Percentiles rank a stretch among this genome's conserved stretches.
These are phyloP conservation scores for Neodidymelliopsis sp. DNA, from an alignment of 2,329 filamentous ascomycete genomes.

Conservation along the genomic window DNA sequence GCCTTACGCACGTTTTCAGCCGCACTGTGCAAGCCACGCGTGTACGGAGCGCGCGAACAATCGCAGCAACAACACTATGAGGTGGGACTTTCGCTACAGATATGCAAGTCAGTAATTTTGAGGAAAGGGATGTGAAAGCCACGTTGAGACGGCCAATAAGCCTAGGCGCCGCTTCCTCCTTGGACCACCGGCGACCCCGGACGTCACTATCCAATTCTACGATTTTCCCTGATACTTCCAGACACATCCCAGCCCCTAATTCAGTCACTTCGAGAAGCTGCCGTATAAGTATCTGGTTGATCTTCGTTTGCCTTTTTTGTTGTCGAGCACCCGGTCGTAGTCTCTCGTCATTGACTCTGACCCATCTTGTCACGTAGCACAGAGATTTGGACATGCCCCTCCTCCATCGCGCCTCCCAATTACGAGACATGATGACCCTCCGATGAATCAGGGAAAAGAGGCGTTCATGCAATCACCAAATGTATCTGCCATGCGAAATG, in stretches of 20 bases:
- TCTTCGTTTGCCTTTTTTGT: too few species aligned
- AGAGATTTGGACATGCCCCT: too few species aligned
- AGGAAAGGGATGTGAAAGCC: slow-evolving; percentile 3
- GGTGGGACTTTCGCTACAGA: slow-evolving; percentile 12
- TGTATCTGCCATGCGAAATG: neutral
- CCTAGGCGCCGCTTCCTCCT: neutral
- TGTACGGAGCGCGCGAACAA: slow-evolving; percentile 13
- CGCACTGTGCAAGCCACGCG: slow-evolving; percentile 14
- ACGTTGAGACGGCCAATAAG: neutral
- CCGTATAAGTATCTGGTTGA: too few species aligned
- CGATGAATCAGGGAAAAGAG: neutral
- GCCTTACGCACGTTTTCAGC: slow-evolving; percentile 10
- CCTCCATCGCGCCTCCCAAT: too few species aligned
- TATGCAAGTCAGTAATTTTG: neutral
- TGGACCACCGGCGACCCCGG: too few species aligned
- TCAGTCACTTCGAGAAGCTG: too few species aligned
- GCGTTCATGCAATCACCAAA: neutral
- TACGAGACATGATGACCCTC: neutral
- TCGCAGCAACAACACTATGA: slow-evolving; percentile 1
- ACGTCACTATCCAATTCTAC: too few species aligned
- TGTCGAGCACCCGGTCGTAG: too few species aligned
- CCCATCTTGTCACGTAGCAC: too few species aligned
- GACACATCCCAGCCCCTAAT: too few species aligned
- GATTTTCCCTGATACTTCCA: too few species aligned
- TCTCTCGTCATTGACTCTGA: too few species aligned